Conservation (phyloP, 169 alveolate species). For the Cryptosporidium tyzzeri region DNA sequence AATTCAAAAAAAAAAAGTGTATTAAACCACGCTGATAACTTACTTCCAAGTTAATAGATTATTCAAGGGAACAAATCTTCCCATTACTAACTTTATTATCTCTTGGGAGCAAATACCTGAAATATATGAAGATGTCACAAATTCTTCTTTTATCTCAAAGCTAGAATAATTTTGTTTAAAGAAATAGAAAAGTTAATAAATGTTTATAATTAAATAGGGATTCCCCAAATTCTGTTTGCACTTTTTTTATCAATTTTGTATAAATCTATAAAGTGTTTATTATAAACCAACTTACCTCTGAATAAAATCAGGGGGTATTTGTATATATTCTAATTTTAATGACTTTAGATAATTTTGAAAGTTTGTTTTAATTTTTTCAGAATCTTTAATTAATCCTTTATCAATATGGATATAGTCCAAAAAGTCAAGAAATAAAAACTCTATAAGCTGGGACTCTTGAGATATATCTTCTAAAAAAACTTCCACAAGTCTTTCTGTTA, state of each 20-base stretch:
- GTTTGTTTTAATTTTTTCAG: neutral
- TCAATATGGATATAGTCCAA: neutral
- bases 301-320: neutral
- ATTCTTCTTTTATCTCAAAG: conserved; percentile 4
- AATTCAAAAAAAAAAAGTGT: neutral
- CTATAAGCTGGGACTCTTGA: neutral
- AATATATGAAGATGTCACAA: conserved; percentile 55
- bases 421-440: neutral
- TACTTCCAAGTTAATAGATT: conserved; percentile 65
- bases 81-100: conserved; percentile 33
- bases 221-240: neutral
- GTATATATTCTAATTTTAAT: neutral
- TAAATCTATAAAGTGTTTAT: neutral
- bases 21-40: conserved; percentile 10
- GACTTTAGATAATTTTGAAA: neutral
- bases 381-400: neutral
- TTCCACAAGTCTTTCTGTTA: neutral
- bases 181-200: neutral
- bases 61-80: conserved; percentile 59
- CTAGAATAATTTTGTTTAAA: neutral
- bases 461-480: neutral
- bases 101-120: conserved; percentile 67
- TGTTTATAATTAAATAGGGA: neutral
- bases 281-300: neutral
- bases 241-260: neutral